Evolutionary conservation across 1,284 basidiomycete genomes (phyloP).

Genomic region (Phylloporus sp.): DNA sequence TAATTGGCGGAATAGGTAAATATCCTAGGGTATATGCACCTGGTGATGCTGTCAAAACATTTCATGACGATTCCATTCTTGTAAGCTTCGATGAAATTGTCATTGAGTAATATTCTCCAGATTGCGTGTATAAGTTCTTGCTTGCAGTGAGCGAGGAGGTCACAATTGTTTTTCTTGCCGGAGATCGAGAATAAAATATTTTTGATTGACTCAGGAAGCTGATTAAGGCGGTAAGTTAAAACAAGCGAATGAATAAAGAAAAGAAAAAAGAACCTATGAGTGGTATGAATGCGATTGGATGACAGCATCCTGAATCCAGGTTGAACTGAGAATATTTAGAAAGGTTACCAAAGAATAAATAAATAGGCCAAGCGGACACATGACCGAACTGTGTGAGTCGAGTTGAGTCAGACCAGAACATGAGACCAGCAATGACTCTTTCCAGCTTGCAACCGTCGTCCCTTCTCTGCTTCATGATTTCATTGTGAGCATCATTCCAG

Average conservation of each 20-base stretch:
- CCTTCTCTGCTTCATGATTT: too few species aligned
- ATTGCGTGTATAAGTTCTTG: too few species aligned
- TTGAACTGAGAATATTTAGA: neutral
- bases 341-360: neutral
- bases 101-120: too few species aligned
- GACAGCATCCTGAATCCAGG: constrained; percentile 5
- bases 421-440: neutral
- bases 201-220: neutral
- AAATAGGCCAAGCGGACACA: neutral
- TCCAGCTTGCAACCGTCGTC: too few species aligned
- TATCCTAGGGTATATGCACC: too few species aligned
- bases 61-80: too few species aligned
- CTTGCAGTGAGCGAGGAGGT: neutral
- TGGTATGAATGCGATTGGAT: constrained; percentile 12
- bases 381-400: constrained; percentile 2
- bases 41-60: too few species aligned
- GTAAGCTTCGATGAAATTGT: too few species aligned
- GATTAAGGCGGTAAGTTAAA: too few species aligned
- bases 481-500: neutral
- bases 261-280: neutral
- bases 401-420: constrained; percentile 5
- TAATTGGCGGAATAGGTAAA: neutral
- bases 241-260: neutral
- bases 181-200: neutral
- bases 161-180: neutral